Evolutionary conservation across 352 stramenopile species (phyloP).

Genomic region (Achlya hypogyna): DNA sequence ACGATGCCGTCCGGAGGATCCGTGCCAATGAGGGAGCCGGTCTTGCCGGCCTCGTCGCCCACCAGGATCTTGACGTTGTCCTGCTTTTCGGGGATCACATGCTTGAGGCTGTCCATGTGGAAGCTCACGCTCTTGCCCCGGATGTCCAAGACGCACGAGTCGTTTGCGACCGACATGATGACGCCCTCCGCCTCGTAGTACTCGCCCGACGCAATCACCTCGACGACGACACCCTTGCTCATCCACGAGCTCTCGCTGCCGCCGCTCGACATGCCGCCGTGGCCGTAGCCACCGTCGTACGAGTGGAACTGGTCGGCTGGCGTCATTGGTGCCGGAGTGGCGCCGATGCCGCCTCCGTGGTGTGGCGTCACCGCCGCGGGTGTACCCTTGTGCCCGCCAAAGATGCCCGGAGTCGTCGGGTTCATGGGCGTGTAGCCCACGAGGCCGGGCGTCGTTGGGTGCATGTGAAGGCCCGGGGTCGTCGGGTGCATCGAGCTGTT

Average conservation of each 20-base stretch:
- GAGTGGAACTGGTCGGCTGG: constrained; percentile 35
- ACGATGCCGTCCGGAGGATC: constrained; percentile 81
- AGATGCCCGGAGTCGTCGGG: constrained; percentile 79
- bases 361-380: constrained; percentile 7
- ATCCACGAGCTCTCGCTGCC: constrained; percentile 77
- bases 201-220: constrained; percentile 50
- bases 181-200: constrained; percentile 57
- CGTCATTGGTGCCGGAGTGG: constrained; percentile 50
- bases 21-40: constrained; percentile 78
- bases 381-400: constrained; percentile 29
- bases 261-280: constrained; percentile 20
- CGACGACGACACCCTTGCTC: constrained; percentile 80
- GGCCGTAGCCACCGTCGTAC: constrained; percentile 21
- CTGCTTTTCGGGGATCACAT: constrained; percentile 77
- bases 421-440: constrained; percentile 70
- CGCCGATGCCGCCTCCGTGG: constrained; percentile 4
- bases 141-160: constrained; percentile 71
- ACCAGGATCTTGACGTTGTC: constrained; percentile 82
- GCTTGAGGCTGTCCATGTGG: constrained; percentile 55
- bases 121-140: constrained; percentile 62
- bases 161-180: constrained; percentile 59
- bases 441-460: constrained; percentile 82
- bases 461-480: constrained; percentile 63
- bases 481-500: constrained; percentile 30
- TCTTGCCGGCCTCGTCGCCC: constrained; percentile 77